A percentile compares a stretch with the other conserved stretches of the same genome.
Evolutionary conservation across 2,329 filamentous ascomycete species (phyloP).

Genomic region (Helminthosporium solani): DNA sequence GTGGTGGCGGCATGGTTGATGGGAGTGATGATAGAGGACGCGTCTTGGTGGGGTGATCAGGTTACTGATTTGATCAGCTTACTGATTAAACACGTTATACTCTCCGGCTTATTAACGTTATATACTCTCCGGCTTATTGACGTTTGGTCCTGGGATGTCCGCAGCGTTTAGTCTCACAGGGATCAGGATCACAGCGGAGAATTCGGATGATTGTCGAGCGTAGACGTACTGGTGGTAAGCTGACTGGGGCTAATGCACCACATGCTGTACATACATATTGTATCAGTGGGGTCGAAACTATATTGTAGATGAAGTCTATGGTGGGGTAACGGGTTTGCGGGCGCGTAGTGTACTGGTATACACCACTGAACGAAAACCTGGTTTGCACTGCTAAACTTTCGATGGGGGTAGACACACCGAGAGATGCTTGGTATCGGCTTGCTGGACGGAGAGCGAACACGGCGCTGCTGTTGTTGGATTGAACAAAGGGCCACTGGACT

Average conservation of each 20-base stretch:
- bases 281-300: neutral
- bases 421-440: too few species aligned
- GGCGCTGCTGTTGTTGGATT: neutral
- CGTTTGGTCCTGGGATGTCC: neutral
- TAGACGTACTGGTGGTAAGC: neutral
- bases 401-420: too few species aligned
- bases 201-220: too few species aligned
- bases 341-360: neutral
- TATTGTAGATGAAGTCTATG: neutral
- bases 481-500: neutral
- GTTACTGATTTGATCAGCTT: too few species aligned
- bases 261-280: neutral
- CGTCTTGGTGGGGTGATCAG: too few species aligned
- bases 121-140: neutral
- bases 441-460: neutral
- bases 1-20: too few species aligned
- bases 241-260: neutral
- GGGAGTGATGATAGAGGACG: too few species aligned
- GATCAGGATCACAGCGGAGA: neutral
- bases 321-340: neutral
- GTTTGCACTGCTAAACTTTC: neutral
- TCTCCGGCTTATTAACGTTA: neutral
- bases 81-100: too few species aligned
- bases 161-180: neutral
- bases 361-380: neutral